Evolutionary conservation across 176 grass and related monocot genomes (phyloP), one percentile per base, ranked within the genome.

Genomic region (Saccharum spontaneum): DNA sequence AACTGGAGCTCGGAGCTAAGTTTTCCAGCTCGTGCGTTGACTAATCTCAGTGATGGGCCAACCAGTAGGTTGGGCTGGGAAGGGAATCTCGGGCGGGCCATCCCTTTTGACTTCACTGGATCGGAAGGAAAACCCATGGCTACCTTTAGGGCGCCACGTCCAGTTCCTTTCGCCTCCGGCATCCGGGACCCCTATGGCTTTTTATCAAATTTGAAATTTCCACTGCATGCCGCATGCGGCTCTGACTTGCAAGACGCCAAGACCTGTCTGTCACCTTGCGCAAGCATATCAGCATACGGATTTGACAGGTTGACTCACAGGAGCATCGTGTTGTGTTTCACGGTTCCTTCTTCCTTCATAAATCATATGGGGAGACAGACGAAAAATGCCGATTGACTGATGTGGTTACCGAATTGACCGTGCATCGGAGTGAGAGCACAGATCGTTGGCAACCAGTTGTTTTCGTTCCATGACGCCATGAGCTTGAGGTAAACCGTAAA

Each of bases 381-480:
- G 37, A 30, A 34, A 74, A 73, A 15, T 33, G 57, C 3, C 17
- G 70, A 36, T 44, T 49, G 26, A 20, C 40, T 66, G 28, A 5
- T 30, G 30, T 45, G 59, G 41, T 76, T 84, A 49, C 81, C 48
- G 33, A n/a, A 50, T 52, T 72, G 26, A 79, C 86, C 40, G 70
- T 38, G 65, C 75, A 78, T 7, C 23, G 7, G 4, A 38, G 8
- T 20, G 10, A 17, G 13, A 20, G 18, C 70, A 66, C 26, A 2
- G 11, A 11, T 12, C 15, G 0, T 17, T 12, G 10, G 13, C 40
- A 26, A 31, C 61, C 43, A n/a, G 22, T 40, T 31, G 13, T 57
- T 85, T 49, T 6, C 7, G 26, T 40, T 74, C 79, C 28, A 28
- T 28, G 72, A 77, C 13, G 22, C 28, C 23, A 43, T 6, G 48